A percentile compares a stretch with the other conserved stretches of the same genome.
These are phyloP conservation scores for Tetracladium marchalianum DNA, from an alignment of 495 filamentous ascomycete species.

Conservation along the genomic window DNA sequence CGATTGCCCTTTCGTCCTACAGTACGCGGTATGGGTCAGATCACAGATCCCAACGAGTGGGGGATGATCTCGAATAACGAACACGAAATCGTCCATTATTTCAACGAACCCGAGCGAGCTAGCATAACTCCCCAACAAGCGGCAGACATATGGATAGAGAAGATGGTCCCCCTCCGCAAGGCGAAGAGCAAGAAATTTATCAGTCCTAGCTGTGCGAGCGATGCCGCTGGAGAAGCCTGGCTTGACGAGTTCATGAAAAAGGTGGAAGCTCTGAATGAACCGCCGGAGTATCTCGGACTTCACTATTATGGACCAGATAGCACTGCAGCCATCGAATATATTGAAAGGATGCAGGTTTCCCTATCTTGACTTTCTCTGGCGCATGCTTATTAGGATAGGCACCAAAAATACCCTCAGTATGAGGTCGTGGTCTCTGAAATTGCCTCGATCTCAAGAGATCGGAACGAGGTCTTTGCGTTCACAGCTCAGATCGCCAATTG, in stretches of 20 bases:
- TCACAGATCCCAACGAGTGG: constrained; percentile 30
- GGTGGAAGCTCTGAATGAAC: constrained; percentile 16
- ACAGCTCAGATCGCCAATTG: constrained; percentile 33
- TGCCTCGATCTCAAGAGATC: constrained; percentile 30
- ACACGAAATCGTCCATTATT: constrained; percentile 27
- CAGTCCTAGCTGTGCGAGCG: constrained; percentile 25
- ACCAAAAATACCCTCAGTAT: constrained; percentile 26
- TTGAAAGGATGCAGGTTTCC: constrained; percentile 22
- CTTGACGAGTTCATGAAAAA: constrained; percentile 33
- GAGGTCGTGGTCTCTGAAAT: constrained; percentile 32
- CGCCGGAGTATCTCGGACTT: constrained; percentile 34
- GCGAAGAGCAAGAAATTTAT: constrained; percentile 31
- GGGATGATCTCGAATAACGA: constrained; percentile 11
- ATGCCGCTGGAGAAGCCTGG: constrained; percentile 29
- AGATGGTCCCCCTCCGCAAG: constrained; percentile 29
- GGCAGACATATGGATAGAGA: constrained; percentile 27
- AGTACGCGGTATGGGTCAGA: constrained; percentile 27
- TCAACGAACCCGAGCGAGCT: constrained; percentile 37
- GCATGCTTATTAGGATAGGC: constrained; percentile 19
- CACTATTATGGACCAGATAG: constrained; percentile 34
- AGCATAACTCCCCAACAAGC: constrained; percentile 30
- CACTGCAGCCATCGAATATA: constrained; percentile 21
- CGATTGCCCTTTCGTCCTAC: constrained; percentile 34
- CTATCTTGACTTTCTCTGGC: not conserved
- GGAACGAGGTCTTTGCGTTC: constrained; percentile 27